Evolutionary conservation across 2,329 filamentous ascomycete species (phyloP), one percentile per base, ranked within the genome.

Genomic region (Chaetomium globosum): DNA sequence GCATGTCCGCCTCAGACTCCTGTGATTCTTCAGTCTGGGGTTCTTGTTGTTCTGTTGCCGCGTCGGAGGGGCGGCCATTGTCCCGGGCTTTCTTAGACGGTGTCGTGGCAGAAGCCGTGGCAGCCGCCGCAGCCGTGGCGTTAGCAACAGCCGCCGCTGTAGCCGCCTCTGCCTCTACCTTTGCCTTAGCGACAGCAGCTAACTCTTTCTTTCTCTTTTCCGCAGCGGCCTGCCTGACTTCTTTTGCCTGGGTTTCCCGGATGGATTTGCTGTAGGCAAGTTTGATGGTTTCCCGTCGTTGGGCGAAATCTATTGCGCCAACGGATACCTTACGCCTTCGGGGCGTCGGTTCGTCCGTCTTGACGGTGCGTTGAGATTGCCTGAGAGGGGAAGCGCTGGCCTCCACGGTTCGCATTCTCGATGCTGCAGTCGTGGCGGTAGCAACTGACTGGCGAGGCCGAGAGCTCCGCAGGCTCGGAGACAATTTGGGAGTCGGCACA

Each of bases 261-360:
- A 95, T 87, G n/a, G 90, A 92, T 74, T 90, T 91, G 71, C 87
- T 93, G 76, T 96, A 94, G 16, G 92, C 92, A 64, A 92, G 86
- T 71, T 93, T 89, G 72, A 96, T 96, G 67, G 88, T 87, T 73
- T 92, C 89, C 71, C 93, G 85, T 59, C 92, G 85, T 70, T 91
- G 90, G 66, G 90, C 92, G 74, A 96, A 95, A 76, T 97, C 91
- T 60, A 96, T 91, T 66, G 89, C 89, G 1, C 89, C 89, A 65
- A 93, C 79, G 1, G 85, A 84, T 59, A 86, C 80, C 72, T 86
- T 87, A 52, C 82, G 80, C 65, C 83, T 79, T 36, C 79, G 75
- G 6, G 75, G 67, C 5, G 77, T 70, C 33, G 74, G 71, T 60
- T 82, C 81, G 46, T 77, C 76, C 16, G 77, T 71, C 71, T 73